Conservation (phyloP, 805 yeast genomes). For the Suhomyces kilbournensis region DNA sequence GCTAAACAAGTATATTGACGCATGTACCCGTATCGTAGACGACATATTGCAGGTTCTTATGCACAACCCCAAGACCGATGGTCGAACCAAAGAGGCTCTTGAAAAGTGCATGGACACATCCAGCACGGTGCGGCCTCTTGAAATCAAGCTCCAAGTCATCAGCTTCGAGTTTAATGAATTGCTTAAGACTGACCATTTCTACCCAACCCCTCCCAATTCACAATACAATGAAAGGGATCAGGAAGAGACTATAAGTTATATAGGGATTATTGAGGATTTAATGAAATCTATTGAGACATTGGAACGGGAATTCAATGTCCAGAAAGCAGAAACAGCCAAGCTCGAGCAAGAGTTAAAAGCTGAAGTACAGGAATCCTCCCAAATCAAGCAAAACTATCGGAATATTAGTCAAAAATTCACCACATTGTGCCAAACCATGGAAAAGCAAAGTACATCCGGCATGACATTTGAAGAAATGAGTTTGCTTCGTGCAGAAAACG, state of each 20-base stretch:
- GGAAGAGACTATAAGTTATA: slow-evolving; percentile 9
- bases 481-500: slow-evolving; percentile 15
- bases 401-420: slow-evolving; percentile 19
- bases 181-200: slow-evolving; percentile 1
- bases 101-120: slow-evolving; percentile 12
- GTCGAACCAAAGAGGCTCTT: slow-evolving; percentile 15
- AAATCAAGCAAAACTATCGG: slow-evolving; percentile 19
- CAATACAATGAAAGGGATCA: neutral
- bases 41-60: slow-evolving; percentile 19
- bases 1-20: slow-evolving; percentile 11
- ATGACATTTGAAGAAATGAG: slow-evolving; percentile 7
- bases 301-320: slow-evolving; percentile 17
- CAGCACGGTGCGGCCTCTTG: slow-evolving; percentile 15
- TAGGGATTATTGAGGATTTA: slow-evolving; percentile 18
- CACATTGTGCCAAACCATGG: slow-evolving; percentile 7
- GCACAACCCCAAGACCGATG: slow-evolving; percentile 16
- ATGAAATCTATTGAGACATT: slow-evolving; percentile 19
- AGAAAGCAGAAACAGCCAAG: slow-evolving; percentile 17
- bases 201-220: slow-evolving; percentile 15
- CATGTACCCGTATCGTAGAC: slow-evolving; percentile 15
- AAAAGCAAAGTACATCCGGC: neutral
- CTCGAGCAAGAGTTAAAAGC: slow-evolving; percentile 19
- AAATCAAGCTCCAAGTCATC: slow-evolving; percentile 22
- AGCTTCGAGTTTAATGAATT: slow-evolving; percentile 17
- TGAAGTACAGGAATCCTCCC: slow-evolving; percentile 22